phyloP scores from a whole-genome alignment of 176 grass and related monocot genomes.

The Puya raimondii region DNA sequence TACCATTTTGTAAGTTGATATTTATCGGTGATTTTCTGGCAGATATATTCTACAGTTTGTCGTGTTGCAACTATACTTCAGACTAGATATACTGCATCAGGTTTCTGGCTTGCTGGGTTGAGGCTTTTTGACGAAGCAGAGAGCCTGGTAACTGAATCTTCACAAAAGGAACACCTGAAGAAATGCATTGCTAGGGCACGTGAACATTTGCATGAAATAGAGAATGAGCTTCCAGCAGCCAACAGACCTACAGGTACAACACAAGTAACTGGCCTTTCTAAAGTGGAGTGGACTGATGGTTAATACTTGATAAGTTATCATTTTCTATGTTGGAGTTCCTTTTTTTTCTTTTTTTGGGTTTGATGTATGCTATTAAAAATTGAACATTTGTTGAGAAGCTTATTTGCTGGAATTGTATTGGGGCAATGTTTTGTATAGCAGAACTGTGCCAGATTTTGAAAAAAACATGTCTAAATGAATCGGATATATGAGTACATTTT shows the following conservation, averaged over 20 bases:
- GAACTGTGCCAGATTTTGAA: too few species aligned
- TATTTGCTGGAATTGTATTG: background rate
- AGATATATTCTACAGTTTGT: slow-evolving; percentile 70
- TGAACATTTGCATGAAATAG: slow-evolving; percentile 67
- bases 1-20: slow-evolving; percentile 1
- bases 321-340: slow-evolving; percentile 2
- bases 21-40: slow-evolving; percentile 9
- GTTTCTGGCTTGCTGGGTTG: slow-evolving; percentile 79
- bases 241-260: slow-evolving; percentile 51
- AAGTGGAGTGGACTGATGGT: background rate
- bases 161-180: slow-evolving; percentile 59
- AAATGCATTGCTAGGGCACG: slow-evolving; percentile 55
- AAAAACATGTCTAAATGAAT: too few species aligned
- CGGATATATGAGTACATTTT: too few species aligned
- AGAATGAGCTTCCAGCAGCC: slow-evolving; percentile 41
- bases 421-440: too few species aligned
- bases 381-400: background rate
- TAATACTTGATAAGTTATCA: background rate
- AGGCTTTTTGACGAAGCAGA: slow-evolving; percentile 69
- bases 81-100: slow-evolving; percentile 75
- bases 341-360: background rate
- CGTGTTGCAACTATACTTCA: slow-evolving; percentile 80
- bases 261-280: slow-evolving; percentile 4
- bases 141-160: slow-evolving; percentile 36
- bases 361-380: background rate